Conservation (phyloP, 2,329 filamentous ascomycete species). For the Talaromyces verruculosus region DNA sequence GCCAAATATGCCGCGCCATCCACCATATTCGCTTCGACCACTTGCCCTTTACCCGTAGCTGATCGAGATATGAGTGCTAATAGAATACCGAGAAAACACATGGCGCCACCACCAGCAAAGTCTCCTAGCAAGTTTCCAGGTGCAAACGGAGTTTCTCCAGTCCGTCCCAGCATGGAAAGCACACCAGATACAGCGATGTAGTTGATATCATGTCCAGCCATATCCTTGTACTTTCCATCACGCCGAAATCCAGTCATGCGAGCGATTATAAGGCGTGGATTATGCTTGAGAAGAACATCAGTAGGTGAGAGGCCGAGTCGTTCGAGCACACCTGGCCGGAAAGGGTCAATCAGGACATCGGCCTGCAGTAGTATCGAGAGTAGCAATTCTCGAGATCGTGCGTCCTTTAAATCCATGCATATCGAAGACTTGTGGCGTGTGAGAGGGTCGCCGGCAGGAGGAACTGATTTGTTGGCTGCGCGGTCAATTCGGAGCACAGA, state of each 20-base stretch:
- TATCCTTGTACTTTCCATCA: slow-evolving; percentile 78
- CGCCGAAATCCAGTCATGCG: slow-evolving; percentile 88
- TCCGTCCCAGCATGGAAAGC: slow-evolving; percentile 71
- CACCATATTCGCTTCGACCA: slow-evolving; percentile 96
- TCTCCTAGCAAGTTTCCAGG: slow-evolving; percentile 85
- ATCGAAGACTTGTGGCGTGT: slow-evolving; percentile 80
- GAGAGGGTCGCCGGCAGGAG: slow-evolving; percentile 65
- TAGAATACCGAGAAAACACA: slow-evolving; percentile 77
- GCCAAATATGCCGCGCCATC: slow-evolving; percentile 80
- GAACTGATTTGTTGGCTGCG: slow-evolving; percentile 39
- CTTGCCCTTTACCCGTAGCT: slow-evolving; percentile 69
- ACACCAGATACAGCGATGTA: slow-evolving; percentile 88
- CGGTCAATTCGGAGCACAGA: slow-evolving; percentile 83
- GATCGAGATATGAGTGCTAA: slow-evolving; percentile 71
- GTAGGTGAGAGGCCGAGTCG: slow-evolving; percentile 73
- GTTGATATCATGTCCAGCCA: slow-evolving; percentile 96
- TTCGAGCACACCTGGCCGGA: slow-evolving; percentile 86
- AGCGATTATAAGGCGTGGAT: slow-evolving; percentile 75
- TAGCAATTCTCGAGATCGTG: slow-evolving; percentile 64
- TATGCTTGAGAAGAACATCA: slow-evolving; percentile 62
- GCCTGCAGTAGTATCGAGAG: slow-evolving; percentile 61
- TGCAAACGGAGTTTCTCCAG: slow-evolving; percentile 68
- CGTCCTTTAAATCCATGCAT: slow-evolving; percentile 72
- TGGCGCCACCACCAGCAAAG: slow-evolving; percentile 85
- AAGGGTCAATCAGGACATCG: slow-evolving; percentile 90